Conservation (phyloP, 2,329 filamentous ascomycete genomes). For the Beauveria asiatica region DNA sequence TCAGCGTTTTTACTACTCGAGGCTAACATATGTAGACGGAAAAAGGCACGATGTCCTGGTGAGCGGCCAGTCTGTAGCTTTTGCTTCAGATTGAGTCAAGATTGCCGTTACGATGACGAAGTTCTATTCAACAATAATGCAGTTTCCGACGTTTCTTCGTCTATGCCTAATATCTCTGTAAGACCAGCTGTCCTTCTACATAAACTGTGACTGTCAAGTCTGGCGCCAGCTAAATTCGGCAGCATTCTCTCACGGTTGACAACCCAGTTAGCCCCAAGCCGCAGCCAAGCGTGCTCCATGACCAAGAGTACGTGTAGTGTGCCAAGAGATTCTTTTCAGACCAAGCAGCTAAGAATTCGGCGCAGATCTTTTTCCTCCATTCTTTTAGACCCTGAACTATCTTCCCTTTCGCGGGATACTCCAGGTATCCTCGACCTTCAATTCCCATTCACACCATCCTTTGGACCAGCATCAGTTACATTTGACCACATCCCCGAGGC, state of each 20-base stretch:
- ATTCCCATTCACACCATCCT: not conserved
- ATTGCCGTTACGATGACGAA: not conserved
- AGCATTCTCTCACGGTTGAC: not conserved
- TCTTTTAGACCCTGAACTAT: not conserved
- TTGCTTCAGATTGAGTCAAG: not conserved
- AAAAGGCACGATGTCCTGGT: not conserved
- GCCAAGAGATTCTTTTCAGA: not conserved
- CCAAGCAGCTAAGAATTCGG: not conserved
- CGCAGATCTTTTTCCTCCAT: not conserved
- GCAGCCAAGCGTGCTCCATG: not conserved
- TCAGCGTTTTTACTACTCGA: not conserved
- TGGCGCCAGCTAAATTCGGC: not conserved
- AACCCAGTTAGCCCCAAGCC: not conserved
- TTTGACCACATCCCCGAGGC: not conserved
- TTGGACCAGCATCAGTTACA: not conserved
- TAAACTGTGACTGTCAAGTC: not conserved
- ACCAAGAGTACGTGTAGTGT: not conserved
- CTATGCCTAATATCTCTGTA: not conserved
- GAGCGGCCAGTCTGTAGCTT: not conserved
- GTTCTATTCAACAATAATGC: not conserved
- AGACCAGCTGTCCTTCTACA: not conserved
- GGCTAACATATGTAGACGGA: not conserved
- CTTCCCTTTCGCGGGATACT: not conserved
- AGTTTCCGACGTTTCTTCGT: not conserved
- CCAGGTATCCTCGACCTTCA: not conserved